A percentile compares a stretch with the other conserved stretches of the same genome.
phyloP scores from a whole-genome alignment of 2,329 filamentous ascomycete species.

The Elsinoe fawcettii region DNA sequence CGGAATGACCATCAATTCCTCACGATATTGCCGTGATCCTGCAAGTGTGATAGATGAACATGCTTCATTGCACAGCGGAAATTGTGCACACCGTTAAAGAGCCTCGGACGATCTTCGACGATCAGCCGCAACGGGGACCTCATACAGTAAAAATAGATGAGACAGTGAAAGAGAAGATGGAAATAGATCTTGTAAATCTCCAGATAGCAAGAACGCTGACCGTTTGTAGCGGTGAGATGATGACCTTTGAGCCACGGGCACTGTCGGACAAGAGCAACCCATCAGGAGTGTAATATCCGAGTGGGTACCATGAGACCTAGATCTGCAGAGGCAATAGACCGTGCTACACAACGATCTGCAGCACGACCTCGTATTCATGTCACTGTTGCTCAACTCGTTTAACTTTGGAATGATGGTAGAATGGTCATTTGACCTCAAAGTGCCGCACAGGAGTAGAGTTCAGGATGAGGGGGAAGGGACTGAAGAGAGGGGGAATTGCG shows the following conservation, averaged over 20 bases:
- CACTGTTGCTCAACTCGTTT: neutral
- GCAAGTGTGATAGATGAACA: neutral
- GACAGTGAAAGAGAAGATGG: neutral
- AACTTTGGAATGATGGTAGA: neutral
- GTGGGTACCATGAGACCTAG: neutral
- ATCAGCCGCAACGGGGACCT: neutral
- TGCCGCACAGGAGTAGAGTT: neutral
- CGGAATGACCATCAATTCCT: slow-evolving; percentile 4
- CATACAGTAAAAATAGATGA: slow-evolving; percentile 9
- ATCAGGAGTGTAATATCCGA: neutral
- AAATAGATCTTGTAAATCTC: slow-evolving; percentile 8
- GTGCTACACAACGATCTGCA: neutral
- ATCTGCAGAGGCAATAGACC: neutral
- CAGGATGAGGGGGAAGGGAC: neutral
- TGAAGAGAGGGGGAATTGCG: slow-evolving; percentile 3
- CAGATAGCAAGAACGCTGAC: neutral
- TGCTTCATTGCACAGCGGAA: neutral
- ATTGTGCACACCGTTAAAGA: neutral
- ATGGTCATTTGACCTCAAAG: slow-evolving; percentile 14
- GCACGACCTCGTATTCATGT: neutral
- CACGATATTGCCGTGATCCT: neutral
- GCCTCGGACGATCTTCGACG: slow-evolving; percentile 6
- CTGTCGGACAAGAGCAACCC: neutral
- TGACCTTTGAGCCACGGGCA: neutral
- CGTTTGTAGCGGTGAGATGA: slow-evolving; percentile 2